Evolutionary conservation across 1,139 yeast genomes (phyloP), one percentile per base, ranked within the genome.

Genomic region (Fermentozyma sake): DNA sequence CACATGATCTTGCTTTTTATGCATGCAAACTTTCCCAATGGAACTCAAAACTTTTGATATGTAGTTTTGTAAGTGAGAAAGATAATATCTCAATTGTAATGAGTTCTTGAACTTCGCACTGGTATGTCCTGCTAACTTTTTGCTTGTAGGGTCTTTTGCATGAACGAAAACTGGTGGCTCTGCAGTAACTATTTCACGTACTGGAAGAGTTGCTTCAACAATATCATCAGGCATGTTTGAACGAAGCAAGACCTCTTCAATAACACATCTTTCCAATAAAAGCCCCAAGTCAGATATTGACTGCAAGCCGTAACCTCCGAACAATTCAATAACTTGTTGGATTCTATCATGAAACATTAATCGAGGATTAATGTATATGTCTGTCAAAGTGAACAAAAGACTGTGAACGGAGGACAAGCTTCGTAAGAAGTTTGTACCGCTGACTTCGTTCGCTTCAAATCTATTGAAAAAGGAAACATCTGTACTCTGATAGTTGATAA

Each of bases 61-160:
- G 41, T 72, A 66, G 4, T 73, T 66, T 35, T 73, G 80, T 16
- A 76, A 52, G 25, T 72, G 65, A 31, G 69, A 65, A 24, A 64
- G 52, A 22, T 77, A 58, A 33, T 63, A 62, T 31, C 86, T 64
- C 12, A 78, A 47, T 38, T 78, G 77, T 2, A 73, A 52, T 0
- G 80, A 55, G 41, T 81, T 82, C 41, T 80, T 81, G 52, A 62
- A 76, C 35, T 72, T 70, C 1, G 80, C 72, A 24, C 69, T 64
- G 4, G 72, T 65, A 7, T 61, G 63, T 18, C 65, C 68, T 30
- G 48, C 54, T 15, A 21, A 26, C 1, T 12, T 17, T 22, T 20
- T 31, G 23, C 12, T 26, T 12, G 11, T 22, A 0, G 69, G 67
- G 12, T 59, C 55, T 3, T 58, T 61, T 3, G 61, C 44, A 32